These are phyloP conservation scores for Yamadazyma pseudoaaseri DNA, from an alignment of 1,139 yeast genomes.

Conservation along the genomic window DNA sequence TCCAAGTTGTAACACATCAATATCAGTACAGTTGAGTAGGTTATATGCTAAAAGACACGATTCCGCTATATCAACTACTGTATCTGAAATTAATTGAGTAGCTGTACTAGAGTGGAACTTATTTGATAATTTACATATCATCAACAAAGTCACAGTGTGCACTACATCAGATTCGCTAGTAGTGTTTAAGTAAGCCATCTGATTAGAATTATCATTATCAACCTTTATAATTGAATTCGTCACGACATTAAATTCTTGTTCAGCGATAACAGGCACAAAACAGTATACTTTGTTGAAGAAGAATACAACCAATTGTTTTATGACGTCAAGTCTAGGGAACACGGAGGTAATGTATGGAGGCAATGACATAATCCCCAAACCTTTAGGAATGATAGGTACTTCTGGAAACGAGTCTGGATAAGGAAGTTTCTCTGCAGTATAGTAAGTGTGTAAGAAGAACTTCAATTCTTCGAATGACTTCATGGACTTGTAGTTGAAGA, in stretches of 20 bases:
- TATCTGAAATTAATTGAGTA: background rate
- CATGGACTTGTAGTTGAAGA: background rate
- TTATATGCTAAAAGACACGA: constrained; percentile 2
- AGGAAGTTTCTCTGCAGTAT: background rate
- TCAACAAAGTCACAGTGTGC: background rate
- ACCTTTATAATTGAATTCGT: background rate
- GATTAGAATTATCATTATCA: background rate
- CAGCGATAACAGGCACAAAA: constrained; percentile 6
- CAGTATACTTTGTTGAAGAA: constrained; percentile 5
- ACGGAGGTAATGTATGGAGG: background rate
- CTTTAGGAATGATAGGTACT: background rate
- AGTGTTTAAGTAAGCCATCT: background rate
- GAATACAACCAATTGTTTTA: background rate
- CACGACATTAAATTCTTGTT: constrained; percentile 1
- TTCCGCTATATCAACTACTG: constrained; percentile 2
- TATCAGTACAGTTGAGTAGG: background rate
- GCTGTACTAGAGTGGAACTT: background rate
- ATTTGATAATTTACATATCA: constrained; percentile 1
- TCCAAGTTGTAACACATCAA: constrained; percentile 5
- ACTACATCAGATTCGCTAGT: constrained; percentile 2
- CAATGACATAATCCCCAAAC: background rate
- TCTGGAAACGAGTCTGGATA: background rate
- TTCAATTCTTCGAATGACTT: background rate
- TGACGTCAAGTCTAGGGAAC: background rate
- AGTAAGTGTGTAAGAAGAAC: background rate